Evolutionary conservation across 345 rosid species (phyloP), one percentile per base, ranked within the genome.

Genomic region (Heritiera littoralis): DNA sequence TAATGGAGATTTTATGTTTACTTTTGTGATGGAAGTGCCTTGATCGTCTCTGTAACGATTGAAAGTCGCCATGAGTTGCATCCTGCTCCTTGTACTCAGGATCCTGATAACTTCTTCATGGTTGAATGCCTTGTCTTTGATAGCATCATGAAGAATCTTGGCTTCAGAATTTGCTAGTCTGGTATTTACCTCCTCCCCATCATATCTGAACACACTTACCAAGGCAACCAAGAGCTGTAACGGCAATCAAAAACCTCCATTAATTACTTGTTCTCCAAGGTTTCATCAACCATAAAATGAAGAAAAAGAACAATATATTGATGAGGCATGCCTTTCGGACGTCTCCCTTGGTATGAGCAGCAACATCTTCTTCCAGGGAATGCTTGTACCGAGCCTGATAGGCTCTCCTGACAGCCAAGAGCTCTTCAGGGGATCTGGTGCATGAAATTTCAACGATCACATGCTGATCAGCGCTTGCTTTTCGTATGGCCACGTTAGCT

Each of bases 331-430:
- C 94, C 92, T 86, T 88, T 74, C 91, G 88, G 54, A 82, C 30
- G 55, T 92, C 92, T 1, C 92, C 92, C 1, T 80, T 43, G 80
- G 91, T 90, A 66, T 85, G 89, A 15, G 90, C 86, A 5, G 93
- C 92, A 9, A 90, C 89, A 65, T 89, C 94, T 85, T 92, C 97
- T 70, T 92, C 97, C 81, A 92, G 30, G 61, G 97, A 90, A 56
- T 20, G 88, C 89, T 86, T 89, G 87, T 87, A 89, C 43, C 94
- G 92, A 64, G 77, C 77, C 75, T 84, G 89, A 80, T 90, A 90
- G 10, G 93, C 93, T 45, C 89, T 79, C 72, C 90, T 83, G 18
- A 88, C 87, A 35, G 80, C 85, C 84, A 90, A 68, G 46, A 92
- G 92, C 87, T 90, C 97, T 60, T 92, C 97, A 1, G 94, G 83